phyloP scores from a whole-genome alignment of 2,329 filamentous ascomycete species.

The Cladosporium oxysporum region DNA sequence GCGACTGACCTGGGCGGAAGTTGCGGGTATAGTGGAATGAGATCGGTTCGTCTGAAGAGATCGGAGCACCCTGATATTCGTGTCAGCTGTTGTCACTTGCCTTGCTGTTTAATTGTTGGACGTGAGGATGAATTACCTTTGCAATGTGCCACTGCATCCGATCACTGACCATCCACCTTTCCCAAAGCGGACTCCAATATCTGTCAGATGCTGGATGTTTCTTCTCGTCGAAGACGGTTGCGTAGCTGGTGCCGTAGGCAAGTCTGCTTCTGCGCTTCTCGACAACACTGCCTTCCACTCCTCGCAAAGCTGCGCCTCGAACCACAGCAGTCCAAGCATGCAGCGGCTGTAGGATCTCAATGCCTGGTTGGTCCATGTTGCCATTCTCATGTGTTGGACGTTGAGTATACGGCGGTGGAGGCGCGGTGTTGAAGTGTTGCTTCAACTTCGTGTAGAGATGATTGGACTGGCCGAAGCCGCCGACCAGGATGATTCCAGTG shows the following conservation, averaged over 20 bases:
- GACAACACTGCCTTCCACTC: conserved; percentile 77
- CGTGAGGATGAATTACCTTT: conserved; percentile 56
- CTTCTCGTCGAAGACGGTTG: conserved; percentile 71
- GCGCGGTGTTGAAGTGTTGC: conserved; percentile 59
- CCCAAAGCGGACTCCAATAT: conserved; percentile 79
- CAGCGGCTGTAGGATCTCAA: conserved; percentile 79
- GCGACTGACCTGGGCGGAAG: conserved; percentile 75
- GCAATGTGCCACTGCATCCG: conserved; percentile 85
- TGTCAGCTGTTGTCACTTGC: background rate
- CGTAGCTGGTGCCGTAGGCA: conserved; percentile 80
- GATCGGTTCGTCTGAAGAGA: conserved; percentile 72
- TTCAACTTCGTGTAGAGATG: conserved; percentile 73
- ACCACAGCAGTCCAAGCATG: conserved; percentile 83
- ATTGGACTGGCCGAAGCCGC: conserved; percentile 73
- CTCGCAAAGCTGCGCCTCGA: conserved; percentile 72
- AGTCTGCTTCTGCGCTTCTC: conserved; percentile 71
- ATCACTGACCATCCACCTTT: conserved; percentile 80
- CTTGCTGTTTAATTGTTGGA: background rate
- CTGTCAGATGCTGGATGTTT: conserved; percentile 72
- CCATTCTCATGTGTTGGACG: conserved; percentile 64
- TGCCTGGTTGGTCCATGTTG: conserved; percentile 51
- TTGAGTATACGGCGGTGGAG: conserved; percentile 64
- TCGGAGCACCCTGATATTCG: conserved; percentile 60
- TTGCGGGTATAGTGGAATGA: conserved; percentile 86
- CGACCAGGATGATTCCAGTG: conserved; percentile 74